Conservation (phyloP, 2,329 filamentous ascomycete species). For the Apiospora arundinis region DNA sequence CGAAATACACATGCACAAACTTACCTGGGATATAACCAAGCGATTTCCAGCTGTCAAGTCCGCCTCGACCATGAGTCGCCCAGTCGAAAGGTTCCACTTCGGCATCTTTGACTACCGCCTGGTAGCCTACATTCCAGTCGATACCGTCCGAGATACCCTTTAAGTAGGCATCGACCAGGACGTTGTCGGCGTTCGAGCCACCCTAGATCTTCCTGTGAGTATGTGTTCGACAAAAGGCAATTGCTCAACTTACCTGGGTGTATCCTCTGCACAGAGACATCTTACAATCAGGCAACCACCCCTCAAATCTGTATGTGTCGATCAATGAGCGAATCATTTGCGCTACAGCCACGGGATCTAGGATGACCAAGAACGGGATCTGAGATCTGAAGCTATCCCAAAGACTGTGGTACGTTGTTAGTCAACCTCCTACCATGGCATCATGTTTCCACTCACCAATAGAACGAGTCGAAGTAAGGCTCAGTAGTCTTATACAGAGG, state of each 20-base stretch:
- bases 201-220: constrained; percentile 51
- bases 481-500: constrained; percentile 69
- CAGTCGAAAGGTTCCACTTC: constrained; percentile 74
- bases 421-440: not conserved
- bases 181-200: constrained; percentile 75
- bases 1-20: not conserved
- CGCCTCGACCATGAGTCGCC: constrained; percentile 73
- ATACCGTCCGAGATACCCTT: constrained; percentile 69
- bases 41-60: constrained; percentile 73
- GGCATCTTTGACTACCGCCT: constrained; percentile 75
- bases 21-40: constrained; percentile 70
- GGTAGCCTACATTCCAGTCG: constrained; percentile 71
- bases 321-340: constrained; percentile 74
- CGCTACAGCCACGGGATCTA: constrained; percentile 69
- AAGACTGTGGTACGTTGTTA: constrained; percentile 47
- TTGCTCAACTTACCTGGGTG: constrained; percentile 57
- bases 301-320: constrained; percentile 73
- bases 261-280: constrained; percentile 79
- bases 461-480: constrained; percentile 78
- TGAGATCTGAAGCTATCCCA: constrained; percentile 77
- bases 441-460: constrained; percentile 57
- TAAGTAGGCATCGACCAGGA: constrained; percentile 70
- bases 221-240: not conserved
- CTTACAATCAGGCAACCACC: constrained; percentile 76
- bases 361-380: constrained; percentile 71